Evolutionary conservation across 2,329 filamentous ascomycete species (phyloP), one percentile per base, ranked within the genome.

Genomic region (Bipolaris zeicola): DNA sequence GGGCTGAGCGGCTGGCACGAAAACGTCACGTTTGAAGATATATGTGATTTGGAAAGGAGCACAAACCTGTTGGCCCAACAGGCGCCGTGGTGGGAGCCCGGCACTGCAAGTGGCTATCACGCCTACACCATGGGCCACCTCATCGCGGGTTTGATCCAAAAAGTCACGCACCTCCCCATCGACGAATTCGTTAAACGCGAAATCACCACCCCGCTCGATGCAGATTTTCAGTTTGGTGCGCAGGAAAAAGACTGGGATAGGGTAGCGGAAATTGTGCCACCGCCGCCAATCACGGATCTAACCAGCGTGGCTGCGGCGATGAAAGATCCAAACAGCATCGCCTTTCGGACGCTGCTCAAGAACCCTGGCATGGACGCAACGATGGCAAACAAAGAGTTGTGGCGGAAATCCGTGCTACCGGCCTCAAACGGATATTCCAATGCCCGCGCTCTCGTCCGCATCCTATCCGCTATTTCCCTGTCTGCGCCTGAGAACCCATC

Each of bases 191-290:
- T 66, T 3, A 4, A 22, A 5, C 80, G 92, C 96, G 67, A 96
- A 79, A 65, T 87, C 84, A 75, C 86, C 89, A 24, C 87, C 81
- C 75, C 88, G 88, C 33, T 71, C 63, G 55, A 50, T 68, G 63
- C 68, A 2, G 64, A 64, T 36, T 64, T 62, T 39, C 51, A 57
- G 10, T 52, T 65, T 3, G 64, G 64, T 33, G 60, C 44, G 4
- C 38, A 49, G 3, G 31, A 55, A 3, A 28, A 51, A 1, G 57
- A 65, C 18, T 55, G 53, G 45, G 13, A 16, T 6, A 51, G 63
- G 13, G 47, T 61, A 0, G 61, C 64, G 3, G 55, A 62, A 1
- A 60, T 62, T 10, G 49, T 63, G 3, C 53, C 64, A 1, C 62
- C 62, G 3, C 62, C 60, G 2, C 36, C 49, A 18, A 24, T 6